Conservation (phyloP, 306 rosid genomes). For the Glycine latifolia region DNA sequence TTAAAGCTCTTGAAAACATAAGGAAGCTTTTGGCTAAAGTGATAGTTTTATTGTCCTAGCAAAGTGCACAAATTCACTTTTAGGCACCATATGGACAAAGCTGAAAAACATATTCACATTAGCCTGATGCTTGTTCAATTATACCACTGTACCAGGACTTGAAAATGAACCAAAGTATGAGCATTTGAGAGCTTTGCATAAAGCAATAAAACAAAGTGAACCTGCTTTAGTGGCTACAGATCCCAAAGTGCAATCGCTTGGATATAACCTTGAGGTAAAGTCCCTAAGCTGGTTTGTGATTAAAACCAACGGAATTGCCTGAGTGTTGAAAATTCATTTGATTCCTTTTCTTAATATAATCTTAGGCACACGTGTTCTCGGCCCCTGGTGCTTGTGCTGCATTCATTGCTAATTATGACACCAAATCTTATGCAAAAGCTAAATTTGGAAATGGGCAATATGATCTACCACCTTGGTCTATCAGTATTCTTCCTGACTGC, state of each 20-base stretch:
- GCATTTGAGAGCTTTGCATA: slow-evolving; percentile 79
- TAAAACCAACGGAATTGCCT: slow-evolving; percentile 3
- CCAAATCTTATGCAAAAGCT: slow-evolving; percentile 56
- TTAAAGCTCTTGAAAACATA: not conserved
- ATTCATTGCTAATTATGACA: slow-evolving; percentile 78
- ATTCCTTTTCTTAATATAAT: slow-evolving; percentile 45
- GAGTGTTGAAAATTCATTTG: slow-evolving; percentile 31
- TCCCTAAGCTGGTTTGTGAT: slow-evolving; percentile 32
- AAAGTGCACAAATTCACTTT: slow-evolving; percentile 30
- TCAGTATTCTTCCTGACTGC: slow-evolving; percentile 91
- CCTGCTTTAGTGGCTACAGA: slow-evolving; percentile 72
- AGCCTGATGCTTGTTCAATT: slow-evolving; percentile 46
- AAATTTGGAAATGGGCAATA: slow-evolving; percentile 66
- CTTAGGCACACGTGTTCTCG: slow-evolving; percentile 72
- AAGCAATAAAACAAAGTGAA: slow-evolving; percentile 71
- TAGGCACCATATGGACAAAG: slow-evolving; percentile 25
- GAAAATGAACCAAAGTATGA: slow-evolving; percentile 74
- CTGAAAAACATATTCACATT: slow-evolving; percentile 7
- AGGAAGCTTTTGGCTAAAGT: slow-evolving; percentile 19
- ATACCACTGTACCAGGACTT: slow-evolving; percentile 47
- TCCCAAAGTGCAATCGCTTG: slow-evolving; percentile 60
- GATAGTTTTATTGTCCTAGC: not conserved
- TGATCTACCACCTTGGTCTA: slow-evolving; percentile 86
- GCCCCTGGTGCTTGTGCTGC: slow-evolving; percentile 78
- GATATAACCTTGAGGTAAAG: slow-evolving; percentile 75